Conservation (phyloP, 495 filamentous ascomycete species). For the Aspergillus indologenus region DNA sequence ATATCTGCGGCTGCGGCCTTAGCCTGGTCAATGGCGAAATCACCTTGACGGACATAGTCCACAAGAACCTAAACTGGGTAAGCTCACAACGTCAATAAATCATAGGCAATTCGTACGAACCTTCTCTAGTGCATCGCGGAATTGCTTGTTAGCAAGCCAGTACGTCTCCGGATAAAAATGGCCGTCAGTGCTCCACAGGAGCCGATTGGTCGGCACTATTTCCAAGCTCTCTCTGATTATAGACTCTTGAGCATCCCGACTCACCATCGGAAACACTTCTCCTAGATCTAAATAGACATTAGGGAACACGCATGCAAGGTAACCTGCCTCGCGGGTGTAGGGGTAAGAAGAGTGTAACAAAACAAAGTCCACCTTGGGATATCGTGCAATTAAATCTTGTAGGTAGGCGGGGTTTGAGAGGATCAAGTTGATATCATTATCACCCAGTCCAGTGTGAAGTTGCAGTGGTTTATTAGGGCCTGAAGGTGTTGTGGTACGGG, state of each 20-base stretch:
- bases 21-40: conserved; percentile 58
- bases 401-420: conserved; percentile 74
- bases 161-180: conserved; percentile 84
- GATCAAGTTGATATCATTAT: conserved; percentile 72
- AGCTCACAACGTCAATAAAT: background rate
- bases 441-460: conserved; percentile 84
- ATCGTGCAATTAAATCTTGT: conserved; percentile 68
- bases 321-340: conserved; percentile 77
- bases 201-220: conserved; percentile 69
- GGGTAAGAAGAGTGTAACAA: conserved; percentile 84
- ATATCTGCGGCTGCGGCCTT: conserved; percentile 55
- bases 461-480: conserved; percentile 68
- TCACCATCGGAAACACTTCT: conserved; percentile 80
- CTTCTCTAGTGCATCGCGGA: conserved; percentile 68
- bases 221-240: conserved; percentile 74
- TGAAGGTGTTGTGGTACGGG: conserved; percentile 9
- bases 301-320: conserved; percentile 73
- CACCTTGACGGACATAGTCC: conserved; percentile 57
- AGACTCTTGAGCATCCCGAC: conserved; percentile 72
- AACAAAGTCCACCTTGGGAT: conserved; percentile 68
- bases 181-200: conserved; percentile 84
- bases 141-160: conserved; percentile 72
- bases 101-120: conserved; percentile 31
- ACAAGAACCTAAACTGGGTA: conserved; percentile 49
- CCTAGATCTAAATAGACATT: conserved; percentile 87